Evolutionary conservation across 805 yeast species (phyloP), one percentile per base, ranked within the genome.

Genomic region (Torulaspora gathmanii): DNA sequence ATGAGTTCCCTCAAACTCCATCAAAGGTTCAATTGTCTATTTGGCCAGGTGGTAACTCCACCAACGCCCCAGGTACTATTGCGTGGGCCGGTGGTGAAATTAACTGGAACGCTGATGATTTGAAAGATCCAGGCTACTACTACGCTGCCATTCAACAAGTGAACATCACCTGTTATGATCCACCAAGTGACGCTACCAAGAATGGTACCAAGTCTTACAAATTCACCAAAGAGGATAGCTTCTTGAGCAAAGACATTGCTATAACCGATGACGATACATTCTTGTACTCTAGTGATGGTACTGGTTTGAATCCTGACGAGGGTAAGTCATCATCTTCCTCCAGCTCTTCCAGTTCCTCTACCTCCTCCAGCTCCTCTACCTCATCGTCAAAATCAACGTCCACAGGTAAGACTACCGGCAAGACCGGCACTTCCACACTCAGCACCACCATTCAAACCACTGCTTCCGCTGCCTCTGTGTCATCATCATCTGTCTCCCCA

Each of bases 1-100:
- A 77, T 63, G 64, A 65, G 44, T 84, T 54, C 65, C 91, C 91
- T 20, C 86, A 82, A 65, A 83, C 91, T 1, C 91, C 91, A 9
- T 68, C 87, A 41, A 72, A 83, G 58, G 68, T 89, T 37, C 87
- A 84, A 61, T 64, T 83, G 42, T 84, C 90, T 3, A 61, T 84
- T 46, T 84, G 91, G 91, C 88, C 91, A 2, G 90, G 78, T 70
- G 90, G 89, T 64, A 73, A 68, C 50, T 51, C 74, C 8, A 57
- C 71, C 25, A 75, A 73, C 57, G 77, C 75, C 17, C 52, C 57
- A 22, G 90, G 90, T 71, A 83, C 89, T 11, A 72, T 77, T 50
- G 83, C 73, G 46, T 89, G 90, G 90, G 86, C 95, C 29, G 96
- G 96, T 68, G 97, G 97, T 69, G 71, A 52, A 23, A 79, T 90